These are phyloP conservation scores for Hordeum pubiflorum DNA, from an alignment of 202 grass and related monocot genomes.

Conservation along the genomic window DNA sequence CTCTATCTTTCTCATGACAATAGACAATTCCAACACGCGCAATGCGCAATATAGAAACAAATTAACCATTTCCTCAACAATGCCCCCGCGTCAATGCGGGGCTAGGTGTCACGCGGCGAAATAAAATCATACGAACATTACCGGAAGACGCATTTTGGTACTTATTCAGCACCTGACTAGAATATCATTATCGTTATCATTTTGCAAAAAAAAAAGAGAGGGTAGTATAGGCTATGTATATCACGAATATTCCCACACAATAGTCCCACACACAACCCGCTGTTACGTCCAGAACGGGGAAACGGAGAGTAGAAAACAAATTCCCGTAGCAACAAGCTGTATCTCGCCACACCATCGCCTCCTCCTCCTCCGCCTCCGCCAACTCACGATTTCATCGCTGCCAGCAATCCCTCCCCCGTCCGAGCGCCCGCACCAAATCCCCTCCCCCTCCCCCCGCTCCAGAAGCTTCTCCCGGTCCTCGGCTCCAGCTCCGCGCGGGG, in stretches of 20 bases:
- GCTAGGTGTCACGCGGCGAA: background rate
- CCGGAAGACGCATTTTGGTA: background rate
- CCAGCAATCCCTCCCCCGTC: slow-evolving; percentile 4
- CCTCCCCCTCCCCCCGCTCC: background rate
- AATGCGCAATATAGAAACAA: background rate
- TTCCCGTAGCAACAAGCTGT: slow-evolving; percentile 26
- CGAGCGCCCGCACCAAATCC: background rate
- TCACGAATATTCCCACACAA: background rate
- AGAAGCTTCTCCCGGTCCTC: background rate
- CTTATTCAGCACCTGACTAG: background rate
- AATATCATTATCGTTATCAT: background rate
- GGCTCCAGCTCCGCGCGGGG: background rate
- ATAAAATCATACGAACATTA: background rate
- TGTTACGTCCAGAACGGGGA: slow-evolving; percentile 18
- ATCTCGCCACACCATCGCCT: slow-evolving; percentile 1
- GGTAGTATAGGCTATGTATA: background rate
- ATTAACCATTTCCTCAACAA: background rate
- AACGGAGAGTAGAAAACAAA: slow-evolving; percentile 13
- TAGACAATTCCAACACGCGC: too few species aligned
- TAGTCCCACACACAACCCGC: background rate
- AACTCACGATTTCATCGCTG: slow-evolving; percentile 25
- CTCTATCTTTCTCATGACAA: fast-evolving
- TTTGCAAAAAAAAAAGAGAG: background rate
- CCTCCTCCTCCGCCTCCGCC: background rate
- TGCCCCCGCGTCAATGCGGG: too few species aligned